Percentiles rank a stretch among this genome's conserved stretches.
phyloP scores from a whole-genome alignment of 805 yeast species.

The Sugiyamaella marilandica region DNA sequence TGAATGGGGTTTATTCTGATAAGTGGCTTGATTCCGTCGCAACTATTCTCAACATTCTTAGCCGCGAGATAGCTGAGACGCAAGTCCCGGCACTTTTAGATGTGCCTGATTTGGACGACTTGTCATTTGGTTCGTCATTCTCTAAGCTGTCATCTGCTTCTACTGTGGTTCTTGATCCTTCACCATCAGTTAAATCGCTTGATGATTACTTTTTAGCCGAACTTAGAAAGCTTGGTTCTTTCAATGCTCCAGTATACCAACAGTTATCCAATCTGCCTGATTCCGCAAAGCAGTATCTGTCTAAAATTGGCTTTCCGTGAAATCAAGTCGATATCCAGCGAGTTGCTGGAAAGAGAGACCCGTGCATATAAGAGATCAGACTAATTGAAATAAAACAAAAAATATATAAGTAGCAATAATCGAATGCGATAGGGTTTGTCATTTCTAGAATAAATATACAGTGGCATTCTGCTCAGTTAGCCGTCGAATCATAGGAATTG shows the following conservation, averaged over 20 bases:
- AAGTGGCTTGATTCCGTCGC: conserved; percentile 42
- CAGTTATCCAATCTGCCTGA: conserved; percentile 17
- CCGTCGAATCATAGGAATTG: conserved; percentile 23
- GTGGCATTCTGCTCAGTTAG: conserved; percentile 36
- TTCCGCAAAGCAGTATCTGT: conserved; percentile 15
- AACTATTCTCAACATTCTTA: conserved; percentile 36
- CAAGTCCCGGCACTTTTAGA: conserved; percentile 20
- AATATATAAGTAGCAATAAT: neutral
- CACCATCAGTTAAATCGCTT: conserved; percentile 40
- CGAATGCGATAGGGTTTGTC: neutral
- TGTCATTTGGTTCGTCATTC: conserved; percentile 81
- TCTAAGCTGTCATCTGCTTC: conserved; percentile 66
- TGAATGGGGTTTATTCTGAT: conserved; percentile 41
- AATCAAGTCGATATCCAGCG: neutral
- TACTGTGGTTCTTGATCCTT: conserved; percentile 64
- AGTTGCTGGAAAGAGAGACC: no score
- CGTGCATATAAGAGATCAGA: neutral
- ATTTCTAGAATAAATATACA: conserved; percentile 46
- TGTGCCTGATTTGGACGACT: conserved; percentile 56
- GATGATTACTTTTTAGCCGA: conserved; percentile 21
- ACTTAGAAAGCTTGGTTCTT: conserved; percentile 17
- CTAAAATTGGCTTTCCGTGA: conserved; percentile 13
- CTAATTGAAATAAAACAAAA: neutral
- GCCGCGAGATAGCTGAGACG: neutral
- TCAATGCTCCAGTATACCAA: conserved; percentile 15